These are phyloP conservation scores for Primulina eburnea DNA, from an alignment of 257 asterid genomes.

Conservation along the genomic window DNA sequence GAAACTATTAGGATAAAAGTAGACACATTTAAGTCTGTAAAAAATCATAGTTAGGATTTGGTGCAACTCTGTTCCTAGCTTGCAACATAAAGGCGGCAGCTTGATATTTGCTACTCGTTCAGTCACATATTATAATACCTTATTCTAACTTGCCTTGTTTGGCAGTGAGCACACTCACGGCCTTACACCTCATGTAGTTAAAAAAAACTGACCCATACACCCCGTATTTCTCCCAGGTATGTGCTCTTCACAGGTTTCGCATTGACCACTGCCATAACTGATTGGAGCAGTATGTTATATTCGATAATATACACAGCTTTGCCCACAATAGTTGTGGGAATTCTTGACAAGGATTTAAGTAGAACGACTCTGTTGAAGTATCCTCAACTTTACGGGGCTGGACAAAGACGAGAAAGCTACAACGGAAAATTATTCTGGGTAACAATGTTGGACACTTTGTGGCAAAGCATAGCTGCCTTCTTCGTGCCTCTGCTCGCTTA, in stretches of 20 bases:
- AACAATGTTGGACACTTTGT: conserved; percentile 71
- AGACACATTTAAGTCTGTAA: background rate
- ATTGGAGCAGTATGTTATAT: conserved; percentile 93
- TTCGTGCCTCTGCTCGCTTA: conserved; percentile 72
- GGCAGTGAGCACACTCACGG: background rate
- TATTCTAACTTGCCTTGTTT: background rate
- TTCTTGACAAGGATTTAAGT: conserved; percentile 84
- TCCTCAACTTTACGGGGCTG: conserved; percentile 87
- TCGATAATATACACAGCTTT: conserved; percentile 79
- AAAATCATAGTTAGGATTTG: background rate
- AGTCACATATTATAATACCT: too few relatives aligned
- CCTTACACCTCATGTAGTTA: background rate
- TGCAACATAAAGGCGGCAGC: background rate
- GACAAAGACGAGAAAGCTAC: conserved; percentile 86
- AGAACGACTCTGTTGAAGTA: conserved; percentile 63
- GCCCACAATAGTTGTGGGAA: conserved; percentile 81
- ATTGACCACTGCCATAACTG: conserved; percentile 86
- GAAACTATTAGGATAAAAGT: background rate
- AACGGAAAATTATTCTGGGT: conserved; percentile 71
- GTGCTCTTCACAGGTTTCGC: conserved; percentile 78
- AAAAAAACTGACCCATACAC: background rate
- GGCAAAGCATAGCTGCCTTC: conserved; percentile 86
- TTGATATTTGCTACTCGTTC: background rate
- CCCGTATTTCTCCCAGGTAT: conserved; percentile 49
- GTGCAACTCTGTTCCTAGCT: background rate